A percentile compares a stretch with the other conserved stretches of the same genome.
phyloP scores from a whole-genome alignment of 2,329 filamentous ascomycete genomes.

The Venturia oleaginea region DNA sequence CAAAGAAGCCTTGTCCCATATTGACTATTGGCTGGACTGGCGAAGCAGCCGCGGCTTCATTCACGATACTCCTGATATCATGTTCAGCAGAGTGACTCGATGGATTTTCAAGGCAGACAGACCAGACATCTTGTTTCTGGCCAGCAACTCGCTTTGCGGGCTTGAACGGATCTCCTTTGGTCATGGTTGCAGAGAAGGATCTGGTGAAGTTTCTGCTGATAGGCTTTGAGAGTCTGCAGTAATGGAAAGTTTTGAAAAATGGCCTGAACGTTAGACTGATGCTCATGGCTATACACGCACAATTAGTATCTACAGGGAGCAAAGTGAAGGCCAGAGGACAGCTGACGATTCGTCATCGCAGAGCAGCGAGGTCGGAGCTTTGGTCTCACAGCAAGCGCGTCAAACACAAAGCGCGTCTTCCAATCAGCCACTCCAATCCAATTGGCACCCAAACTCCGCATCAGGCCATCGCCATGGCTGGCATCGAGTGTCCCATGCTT shows the following conservation, averaged over 20 bases:
- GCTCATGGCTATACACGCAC: background rate
- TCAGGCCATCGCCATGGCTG: background rate
- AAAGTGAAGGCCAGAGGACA: background rate
- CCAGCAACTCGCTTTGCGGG: constrained; percentile 46
- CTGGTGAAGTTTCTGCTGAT: background rate
- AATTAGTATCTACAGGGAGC: background rate
- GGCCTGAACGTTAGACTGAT: background rate
- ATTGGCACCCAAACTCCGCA: background rate
- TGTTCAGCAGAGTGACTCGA: background rate
- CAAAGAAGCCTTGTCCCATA: constrained; percentile 70
- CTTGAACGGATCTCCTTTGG: constrained; percentile 30
- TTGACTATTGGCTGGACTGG: constrained; percentile 58
- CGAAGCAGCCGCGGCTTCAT: constrained; percentile 56
- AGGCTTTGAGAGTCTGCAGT: background rate
- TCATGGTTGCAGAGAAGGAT: constrained; percentile 11
- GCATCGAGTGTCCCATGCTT: background rate
- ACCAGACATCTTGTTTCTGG: constrained; percentile 52
- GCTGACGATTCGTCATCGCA: background rate
- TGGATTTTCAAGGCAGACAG: constrained; percentile 12
- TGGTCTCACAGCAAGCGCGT: background rate
- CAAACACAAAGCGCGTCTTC: background rate
- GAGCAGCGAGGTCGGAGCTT: background rate
- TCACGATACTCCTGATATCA: constrained; percentile 53
- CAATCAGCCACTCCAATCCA: background rate
- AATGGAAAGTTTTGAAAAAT: background rate